phyloP scores from a whole-genome alignment of 148 eudicot species.

The Cornus controversa region DNA sequence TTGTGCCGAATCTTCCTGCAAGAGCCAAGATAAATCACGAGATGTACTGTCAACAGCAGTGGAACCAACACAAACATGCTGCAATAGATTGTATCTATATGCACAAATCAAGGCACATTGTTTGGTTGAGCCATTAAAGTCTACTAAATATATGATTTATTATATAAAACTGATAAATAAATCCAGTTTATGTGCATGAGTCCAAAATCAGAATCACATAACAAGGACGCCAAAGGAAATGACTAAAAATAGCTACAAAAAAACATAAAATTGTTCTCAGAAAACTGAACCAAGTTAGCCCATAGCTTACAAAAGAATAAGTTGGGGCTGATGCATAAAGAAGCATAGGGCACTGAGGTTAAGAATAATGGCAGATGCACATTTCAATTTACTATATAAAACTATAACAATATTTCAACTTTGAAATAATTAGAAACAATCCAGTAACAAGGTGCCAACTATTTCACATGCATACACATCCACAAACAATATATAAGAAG shows the following conservation, averaged over 20 bases:
- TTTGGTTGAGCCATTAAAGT: not conserved
- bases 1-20: conserved; percentile 65
- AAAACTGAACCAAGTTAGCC: too few species aligned
- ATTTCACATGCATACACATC: too few species aligned
- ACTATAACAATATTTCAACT: too few species aligned
- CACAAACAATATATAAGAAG: too few species aligned
- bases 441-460: too few species aligned
- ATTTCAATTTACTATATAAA: too few species aligned
- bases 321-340: too few species aligned
- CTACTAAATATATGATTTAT: not conserved
- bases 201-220: not conserved
- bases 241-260: not conserved
- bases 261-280: too few species aligned
- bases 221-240: not conserved
- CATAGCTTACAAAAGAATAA: too few species aligned
- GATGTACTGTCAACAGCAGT: conserved; percentile 10
- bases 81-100: not conserved
- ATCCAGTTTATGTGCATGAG: not conserved
- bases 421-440: too few species aligned
- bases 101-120: not conserved
- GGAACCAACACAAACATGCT: not conserved
- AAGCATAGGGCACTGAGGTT: too few species aligned
- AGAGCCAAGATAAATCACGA: conserved; percentile 16
- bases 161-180: not conserved
- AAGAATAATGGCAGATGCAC: too few species aligned